Base-by-base conservation (phyloP, 108 stramenopile genomes). In the Discostella pseudostelligera region DNA sequence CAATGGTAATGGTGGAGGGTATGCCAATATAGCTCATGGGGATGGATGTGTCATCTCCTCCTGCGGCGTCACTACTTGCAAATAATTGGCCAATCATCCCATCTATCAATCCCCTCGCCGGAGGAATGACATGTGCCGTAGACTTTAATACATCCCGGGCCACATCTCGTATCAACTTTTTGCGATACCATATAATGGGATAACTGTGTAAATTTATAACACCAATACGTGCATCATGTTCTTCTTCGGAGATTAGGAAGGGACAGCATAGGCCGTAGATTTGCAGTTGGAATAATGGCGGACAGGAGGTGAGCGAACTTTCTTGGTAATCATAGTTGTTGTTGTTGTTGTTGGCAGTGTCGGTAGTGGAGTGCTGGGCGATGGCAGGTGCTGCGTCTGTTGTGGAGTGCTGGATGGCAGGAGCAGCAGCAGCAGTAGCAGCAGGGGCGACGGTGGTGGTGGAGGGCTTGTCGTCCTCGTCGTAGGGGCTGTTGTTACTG, bases 141-240 rank as follows among this genome's bases (percentile, higher is more conserved):
- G 3, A 4, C 5, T 32, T 32, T 5, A 32, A 39, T 8, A 16
- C 48, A 1, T 58, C 56, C 7, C 50, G 21, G 29, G 42, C 49
- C 5, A 54, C 72, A 8, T 60, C 58, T 1, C 8, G 14, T 19
- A 66, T 11, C 11, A 10, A 14, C 49, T 64, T 59, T 40, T 65
- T 56, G 29, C 72, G 39, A 50, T 74, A 74, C 72, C 72, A 74
- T 16, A 45, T 59, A 16, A 74, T 74, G 39, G 72, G 72, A 60
- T 74, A 74, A 48, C 39, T 50, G 24, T 58, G 35, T 37, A 74
- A 40, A 44, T 51, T 49, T 5, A 51, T 48, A 37, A 37, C 54
- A 21, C 65, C 28, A 0, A 32, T 43, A 3, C 72, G 64, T 3
- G 72, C 72, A n/a, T 65, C 57, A 8, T 32, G 59, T 36, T 74